Conservation (phyloP, 1,284 basidiomycete species). For the Fistulinella cinereoalba region DNA sequence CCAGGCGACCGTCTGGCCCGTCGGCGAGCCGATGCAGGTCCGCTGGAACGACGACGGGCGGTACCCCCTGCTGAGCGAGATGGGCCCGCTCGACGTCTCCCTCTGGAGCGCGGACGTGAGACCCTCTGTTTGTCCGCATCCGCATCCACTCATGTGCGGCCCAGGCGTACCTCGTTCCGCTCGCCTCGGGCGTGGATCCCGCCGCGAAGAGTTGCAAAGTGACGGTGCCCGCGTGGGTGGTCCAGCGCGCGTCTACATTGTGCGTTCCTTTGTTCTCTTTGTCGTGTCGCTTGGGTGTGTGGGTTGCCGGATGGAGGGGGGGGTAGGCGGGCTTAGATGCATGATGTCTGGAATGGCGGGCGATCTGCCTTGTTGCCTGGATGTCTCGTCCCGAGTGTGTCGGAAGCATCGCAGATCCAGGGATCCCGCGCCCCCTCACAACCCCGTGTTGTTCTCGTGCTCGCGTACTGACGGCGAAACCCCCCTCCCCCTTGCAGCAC, state of each 20-base stretch:
- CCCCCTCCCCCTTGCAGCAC: slow-evolving; percentile 18
- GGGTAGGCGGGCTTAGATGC: too few relatives aligned
- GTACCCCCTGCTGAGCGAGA: slow-evolving; percentile 38
- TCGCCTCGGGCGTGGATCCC: slow-evolving; percentile 39
- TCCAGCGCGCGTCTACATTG: slow-evolving; percentile 18
- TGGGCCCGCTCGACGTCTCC: slow-evolving; percentile 42
- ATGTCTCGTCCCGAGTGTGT: too few relatives aligned
- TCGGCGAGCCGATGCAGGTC: slow-evolving; percentile 39
- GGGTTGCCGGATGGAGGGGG: background rate
- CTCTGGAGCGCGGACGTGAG: slow-evolving; percentile 43
- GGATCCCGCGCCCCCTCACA: too few relatives aligned
- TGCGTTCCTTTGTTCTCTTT: slow-evolving; percentile 10
- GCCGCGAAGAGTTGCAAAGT: slow-evolving; percentile 19
- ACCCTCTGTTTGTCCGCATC: background rate
- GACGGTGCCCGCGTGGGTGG: slow-evolving; percentile 23
- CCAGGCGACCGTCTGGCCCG: slow-evolving; percentile 41
- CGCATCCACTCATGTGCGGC: slow-evolving; percentile 1
- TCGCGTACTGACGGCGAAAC: too few relatives aligned
- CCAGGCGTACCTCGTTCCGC: slow-evolving; percentile 34
- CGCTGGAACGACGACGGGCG: slow-evolving; percentile 48
- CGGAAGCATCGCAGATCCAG: too few relatives aligned
- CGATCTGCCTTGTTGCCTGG: too few relatives aligned
- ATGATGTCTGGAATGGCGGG: too few relatives aligned
- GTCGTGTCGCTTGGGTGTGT: background rate
- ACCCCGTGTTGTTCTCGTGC: too few relatives aligned